These are phyloP conservation scores for Polygonum maritimum DNA, from an alignment of 148 eudicot species.

Conservation along the genomic window DNA sequence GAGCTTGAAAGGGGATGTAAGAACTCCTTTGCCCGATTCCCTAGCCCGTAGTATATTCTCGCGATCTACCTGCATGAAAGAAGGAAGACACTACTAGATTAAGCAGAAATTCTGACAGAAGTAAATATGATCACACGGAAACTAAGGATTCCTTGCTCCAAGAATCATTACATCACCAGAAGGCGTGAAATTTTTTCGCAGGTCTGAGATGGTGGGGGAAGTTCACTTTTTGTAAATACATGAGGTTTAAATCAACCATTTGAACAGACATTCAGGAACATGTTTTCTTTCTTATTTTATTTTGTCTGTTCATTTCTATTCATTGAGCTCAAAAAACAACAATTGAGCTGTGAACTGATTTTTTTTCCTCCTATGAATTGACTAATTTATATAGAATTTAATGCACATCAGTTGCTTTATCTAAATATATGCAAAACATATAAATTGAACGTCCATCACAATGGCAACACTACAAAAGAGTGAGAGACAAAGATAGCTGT, in stretches of 20 bases:
- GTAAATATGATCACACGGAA: background rate
- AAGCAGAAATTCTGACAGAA: background rate
- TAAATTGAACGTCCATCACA: background rate
- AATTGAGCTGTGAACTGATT: background rate
- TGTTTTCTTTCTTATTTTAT: background rate
- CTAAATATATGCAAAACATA: background rate
- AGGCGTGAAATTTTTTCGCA: background rate
- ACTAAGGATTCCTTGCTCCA: background rate
- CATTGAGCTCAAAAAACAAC: background rate
- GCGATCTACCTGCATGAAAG: conserved; percentile 64
- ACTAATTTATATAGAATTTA: background rate
- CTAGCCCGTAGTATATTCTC: conserved; percentile 90
- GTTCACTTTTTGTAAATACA: background rate
- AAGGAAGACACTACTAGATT: conserved; percentile 1
- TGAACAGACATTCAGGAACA: background rate
- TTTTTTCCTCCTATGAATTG: background rate
- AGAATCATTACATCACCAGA: background rate
- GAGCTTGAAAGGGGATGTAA: conserved; percentile 81
- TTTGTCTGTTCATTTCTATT: background rate
- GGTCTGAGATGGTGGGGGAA: background rate
- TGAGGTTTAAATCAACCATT: background rate
- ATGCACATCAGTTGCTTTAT: background rate
- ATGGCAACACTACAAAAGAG: background rate
- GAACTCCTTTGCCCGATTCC: conserved; percentile 82
- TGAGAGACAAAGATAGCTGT: background rate